Percentiles rank a stretch among this genome's conserved stretches.
Conservation (phyloP, 441 rosid species). For the Monsonia emarginata region DNA sequence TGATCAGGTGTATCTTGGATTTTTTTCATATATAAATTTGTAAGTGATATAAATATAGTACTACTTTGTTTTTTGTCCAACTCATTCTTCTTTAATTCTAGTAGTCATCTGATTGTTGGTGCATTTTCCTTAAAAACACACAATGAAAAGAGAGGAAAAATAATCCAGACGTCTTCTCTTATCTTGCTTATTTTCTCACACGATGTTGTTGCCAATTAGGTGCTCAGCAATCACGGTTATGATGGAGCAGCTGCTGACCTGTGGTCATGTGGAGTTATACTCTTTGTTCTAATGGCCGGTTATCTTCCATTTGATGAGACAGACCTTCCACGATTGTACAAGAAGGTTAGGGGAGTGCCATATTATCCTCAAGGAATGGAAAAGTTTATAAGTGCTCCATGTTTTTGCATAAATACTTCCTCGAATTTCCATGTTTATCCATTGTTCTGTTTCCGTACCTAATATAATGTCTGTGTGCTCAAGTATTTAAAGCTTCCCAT, state of each 20-base stretch:
- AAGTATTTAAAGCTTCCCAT: neutral
- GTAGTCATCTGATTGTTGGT: conserved; percentile 1
- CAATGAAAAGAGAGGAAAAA: neutral
- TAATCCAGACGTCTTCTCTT: neutral
- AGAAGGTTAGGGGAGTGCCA: conserved; percentile 42
- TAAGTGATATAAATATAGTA: neutral
- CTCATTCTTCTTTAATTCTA: neutral
- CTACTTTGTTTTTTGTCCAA: neutral
- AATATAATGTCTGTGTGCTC: neutral
- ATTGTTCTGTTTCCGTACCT: neutral
- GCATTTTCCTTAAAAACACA: neutral
- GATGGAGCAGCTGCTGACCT: conserved; percentile 86
- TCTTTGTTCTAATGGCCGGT: conserved; percentile 81
- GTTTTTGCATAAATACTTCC: neutral
- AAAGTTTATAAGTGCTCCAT: conserved; percentile 1
- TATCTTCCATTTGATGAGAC: conserved; percentile 70
- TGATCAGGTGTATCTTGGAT: neutral
- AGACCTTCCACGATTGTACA: conserved; percentile 69
- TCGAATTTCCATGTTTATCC: neutral
- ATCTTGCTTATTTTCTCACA: conserved; percentile 6
- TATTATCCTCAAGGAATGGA: conserved; percentile 13
- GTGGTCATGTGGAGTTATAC: conserved; percentile 94
- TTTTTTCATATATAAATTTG: neutral
- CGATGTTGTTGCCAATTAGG: conserved; percentile 28
- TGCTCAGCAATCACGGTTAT: conserved; percentile 62